Percentiles rank a stretch among this genome's conserved stretches.
Conservation (phyloP, 176 grass and related monocot species). For the Lolium multiflorum region DNA sequence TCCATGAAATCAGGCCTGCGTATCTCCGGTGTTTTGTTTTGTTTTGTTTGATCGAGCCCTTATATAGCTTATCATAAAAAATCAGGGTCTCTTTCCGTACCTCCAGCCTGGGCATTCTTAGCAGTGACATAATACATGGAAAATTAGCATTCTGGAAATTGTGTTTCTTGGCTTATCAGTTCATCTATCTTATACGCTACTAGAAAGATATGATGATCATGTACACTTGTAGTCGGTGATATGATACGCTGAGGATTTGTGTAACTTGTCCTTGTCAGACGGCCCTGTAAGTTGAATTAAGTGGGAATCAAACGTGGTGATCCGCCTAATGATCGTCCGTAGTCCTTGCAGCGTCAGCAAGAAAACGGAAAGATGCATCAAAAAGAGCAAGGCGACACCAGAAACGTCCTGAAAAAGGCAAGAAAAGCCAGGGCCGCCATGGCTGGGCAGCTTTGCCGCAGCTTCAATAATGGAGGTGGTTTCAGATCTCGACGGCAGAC, state of each 20-base stretch:
- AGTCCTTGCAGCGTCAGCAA: conserved; percentile 13
- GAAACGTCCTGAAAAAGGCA: conserved; percentile 19
- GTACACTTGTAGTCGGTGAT: background rate
- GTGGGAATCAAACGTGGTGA: conserved; percentile 5
- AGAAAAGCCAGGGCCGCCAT: conserved; percentile 15
- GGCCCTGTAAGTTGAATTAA: background rate
- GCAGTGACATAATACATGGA: too few relatives aligned
- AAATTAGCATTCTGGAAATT: background rate
- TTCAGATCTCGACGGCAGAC: conserved; percentile 40
- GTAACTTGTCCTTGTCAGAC: background rate
- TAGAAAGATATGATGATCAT: background rate
- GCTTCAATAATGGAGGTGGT: conserved; percentile 41
- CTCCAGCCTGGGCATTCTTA: background rate
- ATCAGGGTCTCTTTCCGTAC: background rate
- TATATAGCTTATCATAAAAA: background rate
- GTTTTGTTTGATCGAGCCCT: background rate
- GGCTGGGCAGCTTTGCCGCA: conserved; percentile 23
- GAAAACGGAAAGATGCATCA: background rate
- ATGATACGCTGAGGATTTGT: background rate
- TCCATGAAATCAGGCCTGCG: conserved; percentile 16
- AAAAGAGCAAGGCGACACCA: conserved; percentile 19
- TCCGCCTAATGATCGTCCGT: background rate
- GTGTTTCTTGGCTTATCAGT: background rate
- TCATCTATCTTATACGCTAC: background rate
- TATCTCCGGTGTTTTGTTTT: conserved; percentile 7